These are phyloP conservation scores for Globisporangium uncinulatum DNA, from an alignment of 352 stramenopile species.

Conservation along the genomic window DNA sequence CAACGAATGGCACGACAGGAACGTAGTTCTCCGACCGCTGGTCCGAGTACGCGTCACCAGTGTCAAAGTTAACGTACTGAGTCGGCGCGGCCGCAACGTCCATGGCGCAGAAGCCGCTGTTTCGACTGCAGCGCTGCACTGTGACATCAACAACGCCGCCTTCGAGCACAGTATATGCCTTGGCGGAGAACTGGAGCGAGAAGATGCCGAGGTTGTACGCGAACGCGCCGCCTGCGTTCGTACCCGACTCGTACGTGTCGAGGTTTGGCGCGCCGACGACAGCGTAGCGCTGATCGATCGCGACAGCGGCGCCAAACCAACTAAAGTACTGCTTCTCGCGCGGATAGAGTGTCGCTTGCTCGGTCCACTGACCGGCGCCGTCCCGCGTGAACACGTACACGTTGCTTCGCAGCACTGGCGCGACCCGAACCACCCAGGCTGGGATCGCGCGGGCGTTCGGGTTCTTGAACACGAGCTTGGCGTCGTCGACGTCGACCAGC, in stretches of 20 bases:
- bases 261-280: slow-evolving; percentile 91
- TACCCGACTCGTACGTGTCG: slow-evolving; percentile 83
- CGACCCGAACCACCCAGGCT: slow-evolving; percentile 38
- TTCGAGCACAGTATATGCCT: slow-evolving; percentile 83
- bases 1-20: slow-evolving; percentile 29
- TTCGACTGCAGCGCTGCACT: slow-evolving; percentile 57
- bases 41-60: slow-evolving; percentile 67
- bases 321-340: slow-evolving; percentile 87
- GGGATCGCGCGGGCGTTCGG: slow-evolving; percentile 22
- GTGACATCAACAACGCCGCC: slow-evolving; percentile 71
- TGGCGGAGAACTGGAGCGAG: slow-evolving; percentile 65
- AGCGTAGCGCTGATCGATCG: slow-evolving; percentile 76
- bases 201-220: slow-evolving; percentile 91
- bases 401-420: slow-evolving; percentile 57
- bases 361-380: slow-evolving; percentile 58
- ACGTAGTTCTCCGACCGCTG: slow-evolving; percentile 46
- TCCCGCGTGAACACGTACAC: slow-evolving; percentile 64
- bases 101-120: slow-evolving; percentile 53
- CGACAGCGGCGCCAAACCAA: slow-evolving; percentile 83
- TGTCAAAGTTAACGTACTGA: slow-evolving; percentile 69
- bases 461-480: slow-evolving; percentile 17
- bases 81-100: slow-evolving; percentile 38
- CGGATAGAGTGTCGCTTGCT: slow-evolving; percentile 91
- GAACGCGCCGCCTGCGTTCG: slow-evolving; percentile 91
- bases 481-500: slow-evolving; percentile 47